A percentile compares a stretch with the other conserved stretches of the same genome.
Evolutionary conservation across 192 early-diverging fungal genomes (phyloP).

Genomic region (Dimargaris verticillata): DNA sequence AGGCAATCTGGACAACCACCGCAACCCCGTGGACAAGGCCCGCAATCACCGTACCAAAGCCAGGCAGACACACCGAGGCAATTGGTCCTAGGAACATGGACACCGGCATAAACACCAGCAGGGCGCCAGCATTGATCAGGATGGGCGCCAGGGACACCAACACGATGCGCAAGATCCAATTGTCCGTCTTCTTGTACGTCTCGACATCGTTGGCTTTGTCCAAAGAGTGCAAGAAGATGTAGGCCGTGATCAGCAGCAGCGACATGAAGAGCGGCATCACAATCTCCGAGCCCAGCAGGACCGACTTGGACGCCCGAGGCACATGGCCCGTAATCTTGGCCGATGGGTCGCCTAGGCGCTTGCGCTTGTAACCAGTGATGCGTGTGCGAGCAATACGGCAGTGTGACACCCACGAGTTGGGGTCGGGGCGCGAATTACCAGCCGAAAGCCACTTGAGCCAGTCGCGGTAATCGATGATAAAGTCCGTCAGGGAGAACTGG

Average conservation of each 20-base stretch:
- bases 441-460: slow-evolving; percentile 71
- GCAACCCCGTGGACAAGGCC: slow-evolving; percentile 42
- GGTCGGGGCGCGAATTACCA: slow-evolving; percentile 55
- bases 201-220: slow-evolving; percentile 19
- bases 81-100: slow-evolving; percentile 45
- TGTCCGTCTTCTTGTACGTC: slow-evolving; percentile 9
- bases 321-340: slow-evolving; percentile 37
- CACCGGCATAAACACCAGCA: slow-evolving; percentile 42
- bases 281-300: slow-evolving; percentile 56
- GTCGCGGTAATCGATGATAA: slow-evolving; percentile 64
- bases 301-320: slow-evolving; percentile 44
- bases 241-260: slow-evolving; percentile 38
- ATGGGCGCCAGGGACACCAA: slow-evolving; percentile 53
- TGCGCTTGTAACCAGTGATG: slow-evolving; percentile 68
- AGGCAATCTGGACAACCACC: slow-evolving; percentile 38
- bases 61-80: slow-evolving; percentile 41
- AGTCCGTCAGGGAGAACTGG: slow-evolving; percentile 65
- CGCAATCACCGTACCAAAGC: slow-evolving; percentile 58
- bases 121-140: slow-evolving; percentile 43
- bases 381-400: slow-evolving; percentile 48
- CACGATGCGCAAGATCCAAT: slow-evolving; percentile 31
- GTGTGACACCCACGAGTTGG: slow-evolving; percentile 66
- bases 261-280: slow-evolving; percentile 48
- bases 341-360: slow-evolving; percentile 47
- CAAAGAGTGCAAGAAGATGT: slow-evolving; percentile 51